These are phyloP conservation scores for Metarhizium robertsii DNA, from an alignment of 2,329 filamentous ascomycete genomes.

Conservation along the genomic window DNA sequence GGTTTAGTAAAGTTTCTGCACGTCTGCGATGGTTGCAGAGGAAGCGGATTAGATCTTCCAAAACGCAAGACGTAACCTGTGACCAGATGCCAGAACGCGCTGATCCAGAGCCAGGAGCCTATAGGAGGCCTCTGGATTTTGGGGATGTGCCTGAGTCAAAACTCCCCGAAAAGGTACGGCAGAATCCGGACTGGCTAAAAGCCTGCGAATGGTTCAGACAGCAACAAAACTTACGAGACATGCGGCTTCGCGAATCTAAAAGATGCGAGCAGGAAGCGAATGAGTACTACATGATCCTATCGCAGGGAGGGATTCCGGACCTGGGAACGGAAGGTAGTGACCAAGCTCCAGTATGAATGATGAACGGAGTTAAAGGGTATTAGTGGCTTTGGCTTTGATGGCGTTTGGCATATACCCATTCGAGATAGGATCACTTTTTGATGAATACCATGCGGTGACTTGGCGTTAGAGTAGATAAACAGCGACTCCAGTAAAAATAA, in stretches of 20 bases:
- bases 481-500: not conserved
- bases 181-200: constrained; percentile 35
- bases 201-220: constrained; percentile 29
- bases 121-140: constrained; percentile 23
- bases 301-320: not conserved
- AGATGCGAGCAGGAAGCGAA: constrained; percentile 14
- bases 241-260: constrained; percentile 8
- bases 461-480: not conserved
- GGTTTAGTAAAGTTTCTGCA: constrained; percentile 35
- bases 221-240: not conserved
- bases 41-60: constrained; percentile 10
- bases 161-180: constrained; percentile 34
- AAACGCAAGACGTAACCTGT: not conserved
- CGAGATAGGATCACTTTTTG: not conserved
- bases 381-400: not conserved
- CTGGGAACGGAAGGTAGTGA: not conserved
- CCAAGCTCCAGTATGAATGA: not conserved
- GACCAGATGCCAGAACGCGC: not conserved
- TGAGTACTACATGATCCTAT: constrained; percentile 9
- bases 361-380: not conserved
- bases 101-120: constrained; percentile 20
- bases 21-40: constrained; percentile 25
- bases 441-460: not conserved
- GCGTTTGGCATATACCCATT: constrained; percentile 3
- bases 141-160: constrained; percentile 27